Percentiles rank a stretch among this genome's conserved stretches.
These are phyloP conservation scores for Punica granatum DNA, from an alignment of 345 rosid species.

Conservation along the genomic window DNA sequence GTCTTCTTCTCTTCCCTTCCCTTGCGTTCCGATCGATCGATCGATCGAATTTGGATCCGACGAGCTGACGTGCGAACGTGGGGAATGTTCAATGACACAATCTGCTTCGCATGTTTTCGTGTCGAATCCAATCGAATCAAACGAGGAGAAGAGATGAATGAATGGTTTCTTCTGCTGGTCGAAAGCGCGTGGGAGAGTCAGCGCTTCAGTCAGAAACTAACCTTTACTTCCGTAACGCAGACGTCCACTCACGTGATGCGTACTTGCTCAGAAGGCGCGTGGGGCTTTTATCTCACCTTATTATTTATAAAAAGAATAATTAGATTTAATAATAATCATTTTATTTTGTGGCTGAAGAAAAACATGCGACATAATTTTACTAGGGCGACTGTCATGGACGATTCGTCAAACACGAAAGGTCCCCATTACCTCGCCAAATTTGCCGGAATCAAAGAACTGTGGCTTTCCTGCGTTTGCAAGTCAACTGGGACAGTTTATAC, in stretches of 20 bases:
- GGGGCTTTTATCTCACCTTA: no score
- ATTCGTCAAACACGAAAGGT: neutral
- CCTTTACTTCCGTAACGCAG: neutral
- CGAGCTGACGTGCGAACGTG: neutral
- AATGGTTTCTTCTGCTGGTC: neutral
- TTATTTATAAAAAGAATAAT: no score
- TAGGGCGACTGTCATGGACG: neutral
- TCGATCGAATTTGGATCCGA: no score
- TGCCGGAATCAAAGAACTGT: no score
- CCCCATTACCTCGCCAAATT: no score
- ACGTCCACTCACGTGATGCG: neutral
- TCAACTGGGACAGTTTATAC: neutral
- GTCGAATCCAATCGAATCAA: no score
- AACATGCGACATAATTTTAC: neutral
- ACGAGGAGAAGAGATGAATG: neutral
- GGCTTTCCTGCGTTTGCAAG: neutral
- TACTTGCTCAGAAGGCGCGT: neutral
- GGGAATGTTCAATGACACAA: neutral
- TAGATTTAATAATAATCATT: no score
- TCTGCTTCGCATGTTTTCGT: neutral
- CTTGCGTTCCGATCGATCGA: no score
- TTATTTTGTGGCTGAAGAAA: no score
- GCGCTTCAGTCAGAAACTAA: neutral
- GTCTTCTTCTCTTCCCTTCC: no score
- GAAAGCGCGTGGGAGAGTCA: slow-evolving; percentile 1